Base-by-base conservation (phyloP, 2,329 filamentous ascomycete genomes). In the Fusarium keratoplasticum region DNA sequence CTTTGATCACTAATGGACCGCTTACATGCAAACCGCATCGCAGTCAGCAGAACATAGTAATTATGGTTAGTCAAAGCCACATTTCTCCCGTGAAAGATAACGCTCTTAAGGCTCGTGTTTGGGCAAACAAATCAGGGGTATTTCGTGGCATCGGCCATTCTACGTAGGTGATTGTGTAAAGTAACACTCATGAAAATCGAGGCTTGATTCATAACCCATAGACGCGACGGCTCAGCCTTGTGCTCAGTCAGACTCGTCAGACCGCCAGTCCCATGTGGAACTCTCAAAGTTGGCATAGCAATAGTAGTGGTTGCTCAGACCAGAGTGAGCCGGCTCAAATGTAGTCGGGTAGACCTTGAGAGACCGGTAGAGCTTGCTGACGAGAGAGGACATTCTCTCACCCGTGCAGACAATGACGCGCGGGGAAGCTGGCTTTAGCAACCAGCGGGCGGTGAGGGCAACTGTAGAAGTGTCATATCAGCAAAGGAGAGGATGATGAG, bases 271-370 rank as follows among this genome's bases (percentile, higher is more conserved):
- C 87, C 89, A 90, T 6, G 81, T 81, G 8, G 83, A 83, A 76
- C 91, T 89, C 80, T 94, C 91, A 78, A 94, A 95, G 79, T 94
- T 95, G 27, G 94, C 90, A 78, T 94, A 96, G 81, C 92, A 95
- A 78, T 89, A 88, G 80, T 95, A 96, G 82, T 95, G 93, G 78
- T 96, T 96, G 81, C 92, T 94, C 69, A 96, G 83, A 0, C 92
- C 92, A n/a, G 89, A 87, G 78, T 96, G 94, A 72, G 87, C 85
- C 5, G 92, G 91, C 77, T 92, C 89, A 79, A 91, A 95, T 1
- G 88, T 89, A 1, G 93, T 95, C 6, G 91, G 91, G 63, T 81
- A 84, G 31, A 93, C 82, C 2, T 91, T 91, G 36, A 90, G 84
- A 52, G 89, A 87, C 55, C 85, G 84, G 81, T 95, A 95, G n/a